Evolutionary conservation across 2,329 filamentous ascomycete species (phyloP).

Genomic region (Aspergillus costaricaensis): DNA sequence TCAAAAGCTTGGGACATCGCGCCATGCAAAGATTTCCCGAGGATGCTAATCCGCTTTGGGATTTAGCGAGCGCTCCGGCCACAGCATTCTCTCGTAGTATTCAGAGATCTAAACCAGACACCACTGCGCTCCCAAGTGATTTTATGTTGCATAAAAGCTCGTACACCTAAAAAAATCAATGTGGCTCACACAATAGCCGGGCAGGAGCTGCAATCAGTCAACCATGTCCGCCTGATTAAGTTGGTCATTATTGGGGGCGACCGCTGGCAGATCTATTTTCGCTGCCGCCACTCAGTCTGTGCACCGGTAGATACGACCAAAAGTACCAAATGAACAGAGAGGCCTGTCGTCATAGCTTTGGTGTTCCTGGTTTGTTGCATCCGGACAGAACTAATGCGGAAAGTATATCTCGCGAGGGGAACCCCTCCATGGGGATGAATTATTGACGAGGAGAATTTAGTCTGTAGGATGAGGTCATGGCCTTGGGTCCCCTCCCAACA

Average conservation of each 20-base stretch:
- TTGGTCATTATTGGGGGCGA: conserved; percentile 14
- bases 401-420: neutral
- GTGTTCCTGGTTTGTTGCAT: neutral
- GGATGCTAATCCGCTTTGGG: neutral
- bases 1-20: neutral
- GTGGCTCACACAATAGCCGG: neutral
- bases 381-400: neutral
- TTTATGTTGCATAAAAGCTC: neutral
- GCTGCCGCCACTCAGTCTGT: conserved; percentile 21
- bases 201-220: too few species aligned
- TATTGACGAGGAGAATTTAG: neutral
- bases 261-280: conserved; percentile 24
- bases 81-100: neutral
- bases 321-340: neutral
- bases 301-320: conserved; percentile 12
- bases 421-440: neutral
- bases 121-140: neutral
- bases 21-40: neutral
- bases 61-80: neutral
- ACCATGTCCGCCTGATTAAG: conserved; percentile 15
- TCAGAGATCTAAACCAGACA: neutral
- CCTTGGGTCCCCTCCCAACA: neutral
- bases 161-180: neutral
- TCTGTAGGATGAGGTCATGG: conserved; percentile 3
- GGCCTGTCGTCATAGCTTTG: conserved; percentile 8